phyloP scores from a whole-genome alignment of 495 filamentous ascomycete species.

The Xylaria palmicola region DNA sequence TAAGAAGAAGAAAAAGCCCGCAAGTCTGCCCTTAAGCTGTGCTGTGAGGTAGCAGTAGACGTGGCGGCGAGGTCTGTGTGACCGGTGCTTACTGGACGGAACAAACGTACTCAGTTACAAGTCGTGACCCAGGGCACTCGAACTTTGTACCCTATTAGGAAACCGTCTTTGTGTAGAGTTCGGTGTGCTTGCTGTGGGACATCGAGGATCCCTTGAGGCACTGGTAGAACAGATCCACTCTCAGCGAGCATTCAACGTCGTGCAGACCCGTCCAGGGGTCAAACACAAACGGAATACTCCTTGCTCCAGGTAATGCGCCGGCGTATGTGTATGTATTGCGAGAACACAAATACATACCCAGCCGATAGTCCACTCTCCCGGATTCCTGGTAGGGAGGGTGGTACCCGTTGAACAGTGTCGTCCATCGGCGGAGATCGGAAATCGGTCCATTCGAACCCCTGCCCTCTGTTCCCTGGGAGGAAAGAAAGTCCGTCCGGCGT shows the following conservation, averaged over 20 bases:
- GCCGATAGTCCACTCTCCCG: neutral
- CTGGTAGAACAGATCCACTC: neutral
- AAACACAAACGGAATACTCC: neutral
- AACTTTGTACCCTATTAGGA: neutral
- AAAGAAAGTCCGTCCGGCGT: too few relatives aligned
- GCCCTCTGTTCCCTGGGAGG: too few relatives aligned
- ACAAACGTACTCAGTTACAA: too few relatives aligned
- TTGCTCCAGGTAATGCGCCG: neutral
- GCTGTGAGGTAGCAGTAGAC: slow-evolving; percentile 2
- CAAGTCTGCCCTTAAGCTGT: neutral
- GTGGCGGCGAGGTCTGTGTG: neutral
- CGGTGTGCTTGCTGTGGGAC: slow-evolving; percentile 10
- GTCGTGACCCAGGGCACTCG: neutral
- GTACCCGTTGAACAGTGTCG: neutral
- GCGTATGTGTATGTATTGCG: neutral
- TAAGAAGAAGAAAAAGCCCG: neutral
- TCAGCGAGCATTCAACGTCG: neutral
- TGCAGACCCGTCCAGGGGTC: neutral
- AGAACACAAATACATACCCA: neutral
- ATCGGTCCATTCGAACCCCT: too few relatives aligned
- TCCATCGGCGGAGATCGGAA: too few relatives aligned
- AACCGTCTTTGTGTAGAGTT: neutral
- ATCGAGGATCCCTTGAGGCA: neutral
- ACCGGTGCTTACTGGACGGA: neutral
- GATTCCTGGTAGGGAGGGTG: neutral